A percentile compares a stretch with the other conserved stretches of the same genome.
phyloP scores from a whole-genome alignment of 225 moss, liverwort and hornwort genomes.

The Marchantia polymorpha region DNA sequence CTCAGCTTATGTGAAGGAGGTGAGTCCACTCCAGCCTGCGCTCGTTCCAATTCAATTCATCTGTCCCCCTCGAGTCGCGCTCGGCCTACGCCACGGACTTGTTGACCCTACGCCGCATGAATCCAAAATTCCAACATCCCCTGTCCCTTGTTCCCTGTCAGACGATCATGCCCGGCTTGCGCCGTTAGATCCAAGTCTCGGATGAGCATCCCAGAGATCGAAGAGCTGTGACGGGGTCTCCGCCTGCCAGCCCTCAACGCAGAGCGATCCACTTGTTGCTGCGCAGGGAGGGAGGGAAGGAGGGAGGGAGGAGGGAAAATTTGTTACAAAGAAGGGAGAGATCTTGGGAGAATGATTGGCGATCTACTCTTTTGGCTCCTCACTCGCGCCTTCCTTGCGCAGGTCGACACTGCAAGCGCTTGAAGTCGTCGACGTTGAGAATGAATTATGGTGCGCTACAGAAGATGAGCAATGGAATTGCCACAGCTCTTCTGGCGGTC shows the following conservation, averaged over 20 bases:
- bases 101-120: too few relatives aligned
- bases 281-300: background rate
- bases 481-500: constrained; percentile 28
- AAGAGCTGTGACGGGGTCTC: background rate
- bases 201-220: background rate
- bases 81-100: background rate
- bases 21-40: background rate
- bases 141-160: too few relatives aligned
- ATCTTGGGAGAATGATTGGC: too few relatives aligned
- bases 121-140: background rate
- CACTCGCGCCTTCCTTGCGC: background rate
- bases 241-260: background rate
- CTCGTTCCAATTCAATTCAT: background rate
- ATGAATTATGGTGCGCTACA: constrained; percentile 29
- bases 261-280: background rate
- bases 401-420: constrained; percentile 1
- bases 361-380: background rate
- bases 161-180: background rate
- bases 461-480: constrained; percentile 16
- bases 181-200: background rate
- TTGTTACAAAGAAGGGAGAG: too few relatives aligned
- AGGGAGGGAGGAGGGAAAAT: too few relatives aligned
- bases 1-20: constrained; percentile 2
- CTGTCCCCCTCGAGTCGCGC: background rate
- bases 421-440: background rate